phyloP scores from a whole-genome alignment of 805 yeast species.

The Candida oleophila region DNA sequence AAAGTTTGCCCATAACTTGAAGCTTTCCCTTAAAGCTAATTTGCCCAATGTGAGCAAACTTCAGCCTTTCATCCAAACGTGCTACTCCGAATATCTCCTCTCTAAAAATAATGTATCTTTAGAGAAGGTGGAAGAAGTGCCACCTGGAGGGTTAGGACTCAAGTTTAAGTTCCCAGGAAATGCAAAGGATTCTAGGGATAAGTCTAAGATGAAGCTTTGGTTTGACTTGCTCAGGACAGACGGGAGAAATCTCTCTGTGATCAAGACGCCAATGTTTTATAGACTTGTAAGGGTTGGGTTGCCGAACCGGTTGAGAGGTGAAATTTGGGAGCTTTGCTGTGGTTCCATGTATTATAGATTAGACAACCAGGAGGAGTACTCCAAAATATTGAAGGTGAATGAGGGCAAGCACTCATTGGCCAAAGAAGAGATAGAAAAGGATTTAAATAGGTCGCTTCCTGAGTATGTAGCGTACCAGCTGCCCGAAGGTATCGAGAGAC shows the following conservation, averaged over 20 bases:
- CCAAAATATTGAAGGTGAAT: conserved; percentile 56
- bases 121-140: conserved; percentile 50
- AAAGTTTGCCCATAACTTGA: conserved; percentile 69
- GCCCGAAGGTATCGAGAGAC: conserved; percentile 77
- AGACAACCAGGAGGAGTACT: conserved; percentile 60
- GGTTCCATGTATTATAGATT: conserved; percentile 81
- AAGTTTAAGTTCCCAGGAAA: conserved; percentile 88
- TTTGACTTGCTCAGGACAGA: conserved; percentile 81
- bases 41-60: conserved; percentile 60
- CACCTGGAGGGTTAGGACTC: conserved; percentile 85
- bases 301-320: conserved; percentile 94
- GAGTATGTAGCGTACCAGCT: conserved; percentile 94
- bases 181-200: conserved; percentile 71
- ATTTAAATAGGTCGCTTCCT: conserved; percentile 89
- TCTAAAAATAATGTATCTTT: conserved; percentile 51
- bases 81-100: conserved; percentile 83
- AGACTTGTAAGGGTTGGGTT: conserved; percentile 86
- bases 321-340: conserved; percentile 88
- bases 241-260: conserved; percentile 79
- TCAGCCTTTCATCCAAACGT: conserved; percentile 61
- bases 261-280: conserved; percentile 74
- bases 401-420: conserved; percentile 72
- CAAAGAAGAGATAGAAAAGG: conserved; percentile 95
- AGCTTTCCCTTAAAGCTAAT: conserved; percentile 59
- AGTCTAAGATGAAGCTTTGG: conserved; percentile 88